These are phyloP conservation scores for Fusarium gaditjirri DNA, from an alignment of 2,329 filamentous ascomycete species.

Conservation along the genomic window DNA sequence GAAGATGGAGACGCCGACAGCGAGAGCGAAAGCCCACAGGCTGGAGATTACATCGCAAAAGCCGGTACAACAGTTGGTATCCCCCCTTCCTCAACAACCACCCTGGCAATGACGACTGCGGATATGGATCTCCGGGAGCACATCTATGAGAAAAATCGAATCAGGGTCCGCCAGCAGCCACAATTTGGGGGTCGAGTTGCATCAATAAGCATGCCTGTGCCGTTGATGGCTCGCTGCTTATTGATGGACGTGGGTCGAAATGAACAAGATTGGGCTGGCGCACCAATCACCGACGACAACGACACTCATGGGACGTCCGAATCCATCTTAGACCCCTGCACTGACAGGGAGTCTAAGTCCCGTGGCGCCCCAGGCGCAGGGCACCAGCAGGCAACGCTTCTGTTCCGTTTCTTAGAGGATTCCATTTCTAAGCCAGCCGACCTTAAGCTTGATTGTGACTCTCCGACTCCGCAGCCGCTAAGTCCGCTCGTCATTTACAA, in stretches of 20 bases:
- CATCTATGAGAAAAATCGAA: slow-evolving; percentile 25
- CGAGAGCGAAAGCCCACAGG: neutral
- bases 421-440: slow-evolving; percentile 34
- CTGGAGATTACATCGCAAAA: slow-evolving; percentile 29
- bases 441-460: slow-evolving; percentile 14
- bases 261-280: slow-evolving; percentile 36
- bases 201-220: slow-evolving; percentile 36
- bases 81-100: slow-evolving; percentile 31
- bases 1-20: slow-evolving; percentile 4
- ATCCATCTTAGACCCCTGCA: slow-evolving; percentile 28
- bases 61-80: slow-evolving; percentile 6
- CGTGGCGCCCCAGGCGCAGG: slow-evolving; percentile 27
- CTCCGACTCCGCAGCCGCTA: slow-evolving; percentile 30
- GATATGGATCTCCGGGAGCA: slow-evolving; percentile 38
- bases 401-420: slow-evolving; percentile 31
- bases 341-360: slow-evolving; percentile 28
- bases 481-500: slow-evolving; percentile 37
- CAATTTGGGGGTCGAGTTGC: slow-evolving; percentile 35
- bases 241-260: slow-evolving; percentile 35
- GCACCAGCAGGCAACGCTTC: slow-evolving; percentile 24
- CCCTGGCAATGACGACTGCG: slow-evolving; percentile 30
- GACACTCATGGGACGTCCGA: slow-evolving; percentile 37
- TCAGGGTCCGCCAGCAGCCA: slow-evolving; percentile 40
- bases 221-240: slow-evolving; percentile 34
- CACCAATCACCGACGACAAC: slow-evolving; percentile 37